Evolutionary conservation across 805 yeast species (phyloP).

Genomic region (Ogataea pini): DNA sequence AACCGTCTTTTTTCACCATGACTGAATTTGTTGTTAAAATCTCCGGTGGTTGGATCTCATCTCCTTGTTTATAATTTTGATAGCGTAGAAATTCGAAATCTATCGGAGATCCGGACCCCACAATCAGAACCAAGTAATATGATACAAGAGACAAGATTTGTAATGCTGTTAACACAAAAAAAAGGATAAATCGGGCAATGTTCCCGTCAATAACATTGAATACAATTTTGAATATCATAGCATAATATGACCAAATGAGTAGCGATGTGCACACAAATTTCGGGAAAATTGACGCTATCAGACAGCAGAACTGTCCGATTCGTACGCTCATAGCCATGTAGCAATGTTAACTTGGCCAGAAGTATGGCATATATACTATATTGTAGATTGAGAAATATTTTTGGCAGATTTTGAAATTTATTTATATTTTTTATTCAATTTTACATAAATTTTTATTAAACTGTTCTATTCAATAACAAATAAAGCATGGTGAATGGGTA

Average conservation of each 20-base stretch:
- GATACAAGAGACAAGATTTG: conserved; percentile 45
- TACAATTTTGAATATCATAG: conserved; percentile 33
- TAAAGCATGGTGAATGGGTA: not conserved
- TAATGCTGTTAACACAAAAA: conserved; percentile 32
- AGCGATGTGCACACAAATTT: conserved; percentile 44
- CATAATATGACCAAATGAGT: conserved; percentile 51
- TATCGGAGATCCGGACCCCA: conserved; percentile 67
- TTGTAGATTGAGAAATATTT: no score
- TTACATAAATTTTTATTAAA: not conserved
- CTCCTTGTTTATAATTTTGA: conserved; percentile 21
- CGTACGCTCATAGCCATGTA: conserved; percentile 2
- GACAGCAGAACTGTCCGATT: conserved; percentile 34
- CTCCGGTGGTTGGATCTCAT: conserved; percentile 41
- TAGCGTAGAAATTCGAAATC: conserved; percentile 49
- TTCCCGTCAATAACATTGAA: conserved; percentile 23
- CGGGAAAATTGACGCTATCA: conserved; percentile 47
- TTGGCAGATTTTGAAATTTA: not conserved
- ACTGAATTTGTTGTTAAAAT: conserved; percentile 42
- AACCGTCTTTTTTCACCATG: conserved; percentile 56
- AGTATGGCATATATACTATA: no score
- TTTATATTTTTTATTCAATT: not conserved
- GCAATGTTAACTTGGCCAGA: no score
- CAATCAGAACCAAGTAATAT: conserved; percentile 51
- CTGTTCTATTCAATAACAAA: not conserved
- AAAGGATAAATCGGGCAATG: conserved; percentile 22